Conservation (phyloP, 2,329 filamentous ascomycete genomes). For the Emergomyces pasteurianus region DNA sequence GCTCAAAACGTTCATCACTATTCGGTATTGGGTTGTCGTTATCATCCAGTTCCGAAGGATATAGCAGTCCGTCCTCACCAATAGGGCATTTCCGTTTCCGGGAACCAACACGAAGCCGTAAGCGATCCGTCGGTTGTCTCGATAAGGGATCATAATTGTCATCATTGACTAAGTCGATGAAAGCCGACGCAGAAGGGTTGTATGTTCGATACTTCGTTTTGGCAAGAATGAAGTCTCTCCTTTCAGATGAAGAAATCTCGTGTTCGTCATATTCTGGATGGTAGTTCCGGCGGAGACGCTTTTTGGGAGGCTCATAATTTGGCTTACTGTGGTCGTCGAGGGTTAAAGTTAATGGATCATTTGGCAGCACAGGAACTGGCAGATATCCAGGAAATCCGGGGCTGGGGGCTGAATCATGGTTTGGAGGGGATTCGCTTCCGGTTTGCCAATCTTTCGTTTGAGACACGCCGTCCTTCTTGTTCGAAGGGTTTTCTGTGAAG, state of each 20-base stretch:
- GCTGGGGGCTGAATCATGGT: not conserved
- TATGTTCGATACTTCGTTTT: constrained; percentile 35
- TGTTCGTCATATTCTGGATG: constrained; percentile 27
- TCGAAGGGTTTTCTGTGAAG: constrained; percentile 12
- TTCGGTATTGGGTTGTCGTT: constrained; percentile 19
- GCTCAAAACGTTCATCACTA: constrained; percentile 28
- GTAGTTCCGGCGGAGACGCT: constrained; percentile 27
- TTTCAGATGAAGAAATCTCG: constrained; percentile 11
- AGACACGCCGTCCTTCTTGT: not conserved
- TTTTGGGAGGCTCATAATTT: constrained; percentile 25
- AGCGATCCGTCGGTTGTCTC: constrained; percentile 21
- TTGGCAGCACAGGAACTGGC: constrained; percentile 12
- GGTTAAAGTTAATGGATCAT: constrained; percentile 21
- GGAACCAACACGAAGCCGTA: constrained; percentile 32
- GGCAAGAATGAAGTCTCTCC: constrained; percentile 32
- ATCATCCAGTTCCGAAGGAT: constrained; percentile 18
- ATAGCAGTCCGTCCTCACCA: constrained; percentile 22
- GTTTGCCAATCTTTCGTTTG: not conserved
- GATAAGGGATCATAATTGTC: constrained; percentile 22
- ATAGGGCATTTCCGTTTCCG: constrained; percentile 31
- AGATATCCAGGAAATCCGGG: constrained; percentile 9
- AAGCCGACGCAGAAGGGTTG: constrained; percentile 28
- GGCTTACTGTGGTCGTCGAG: constrained; percentile 17
- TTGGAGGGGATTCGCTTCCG: not conserved
- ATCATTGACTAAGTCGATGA: constrained; percentile 34